phyloP scores from a whole-genome alignment of 306 rosid genomes.

The Vigna mungo region DNA sequence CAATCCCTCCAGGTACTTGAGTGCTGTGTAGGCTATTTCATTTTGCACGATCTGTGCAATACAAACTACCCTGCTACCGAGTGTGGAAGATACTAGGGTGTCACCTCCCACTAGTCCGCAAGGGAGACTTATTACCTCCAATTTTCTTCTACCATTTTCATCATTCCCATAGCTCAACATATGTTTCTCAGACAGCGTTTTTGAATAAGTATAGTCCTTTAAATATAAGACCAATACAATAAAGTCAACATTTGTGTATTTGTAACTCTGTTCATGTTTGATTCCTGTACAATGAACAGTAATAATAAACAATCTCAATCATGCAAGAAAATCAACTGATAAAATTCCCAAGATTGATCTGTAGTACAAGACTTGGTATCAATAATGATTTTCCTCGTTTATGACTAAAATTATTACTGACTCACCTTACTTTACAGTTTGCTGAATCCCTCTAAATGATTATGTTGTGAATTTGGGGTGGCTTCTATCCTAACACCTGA shows the following conservation, averaged over 20 bases:
- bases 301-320: no score
- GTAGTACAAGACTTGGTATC: no score
- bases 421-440: no score
- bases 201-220: conserved; percentile 52
- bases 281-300: no score
- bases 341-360: no score
- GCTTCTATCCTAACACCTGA: no score
- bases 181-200: conserved; percentile 54
- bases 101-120: conserved; percentile 63
- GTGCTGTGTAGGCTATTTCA: background rate
- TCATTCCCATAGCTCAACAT: conserved; percentile 39
- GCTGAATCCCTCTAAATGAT: no score
- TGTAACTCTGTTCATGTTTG: no score
- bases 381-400: no score
- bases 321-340: no score
- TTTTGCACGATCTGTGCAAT: conserved; percentile 45
- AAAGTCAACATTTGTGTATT: conserved; percentile 1
- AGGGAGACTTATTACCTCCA: conserved; percentile 59
- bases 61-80: background rate
- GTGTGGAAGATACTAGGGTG: conserved; percentile 21
- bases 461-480: no score
- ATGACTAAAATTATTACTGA: no score
- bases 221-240: background rate
- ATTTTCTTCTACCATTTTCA: conserved; percentile 33
- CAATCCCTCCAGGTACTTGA: conserved; percentile 21